Evolutionary conservation across 495 filamentous ascomycete species (phyloP).

Genomic region (Aspergillus kassunensis): DNA sequence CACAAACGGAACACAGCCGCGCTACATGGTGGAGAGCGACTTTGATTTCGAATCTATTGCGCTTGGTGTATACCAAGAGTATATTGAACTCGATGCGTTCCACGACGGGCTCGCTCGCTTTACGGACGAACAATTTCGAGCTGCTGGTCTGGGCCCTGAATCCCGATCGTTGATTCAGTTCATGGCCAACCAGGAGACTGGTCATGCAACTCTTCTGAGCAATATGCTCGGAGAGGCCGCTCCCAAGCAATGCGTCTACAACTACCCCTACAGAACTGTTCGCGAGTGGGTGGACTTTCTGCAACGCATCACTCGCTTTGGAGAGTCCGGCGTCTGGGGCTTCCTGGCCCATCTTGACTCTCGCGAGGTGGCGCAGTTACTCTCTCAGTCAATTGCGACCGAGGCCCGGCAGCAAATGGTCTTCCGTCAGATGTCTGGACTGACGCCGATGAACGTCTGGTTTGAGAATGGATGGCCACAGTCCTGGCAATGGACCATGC

Average conservation of each 20-base stretch:
- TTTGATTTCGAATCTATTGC: constrained; percentile 71
- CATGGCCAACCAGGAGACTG: constrained; percentile 83
- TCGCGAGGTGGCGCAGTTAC: constrained; percentile 65
- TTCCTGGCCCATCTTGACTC: constrained; percentile 82
- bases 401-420: constrained; percentile 86
- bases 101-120: constrained; percentile 73
- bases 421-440: constrained; percentile 80
- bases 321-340: constrained; percentile 80
- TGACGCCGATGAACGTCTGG: constrained; percentile 84
- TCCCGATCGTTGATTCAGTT: constrained; percentile 71
- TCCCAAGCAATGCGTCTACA: constrained; percentile 74
- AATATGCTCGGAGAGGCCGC: constrained; percentile 71
- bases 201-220: constrained; percentile 72
- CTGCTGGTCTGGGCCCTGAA: constrained; percentile 60
- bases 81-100: constrained; percentile 85
- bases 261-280: constrained; percentile 77
- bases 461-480: constrained; percentile 79
- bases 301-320: constrained; percentile 75
- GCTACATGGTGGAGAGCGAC: constrained; percentile 67
- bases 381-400: constrained; percentile 73
- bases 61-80: constrained; percentile 76
- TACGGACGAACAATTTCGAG: constrained; percentile 63
- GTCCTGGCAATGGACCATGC: constrained; percentile 80
- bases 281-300: constrained; percentile 80
- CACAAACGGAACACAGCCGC: constrained; percentile 70